phyloP scores from a whole-genome alignment of 225 moss, liverwort and hornwort species.

The Pseudoscleropodium purum region DNA sequence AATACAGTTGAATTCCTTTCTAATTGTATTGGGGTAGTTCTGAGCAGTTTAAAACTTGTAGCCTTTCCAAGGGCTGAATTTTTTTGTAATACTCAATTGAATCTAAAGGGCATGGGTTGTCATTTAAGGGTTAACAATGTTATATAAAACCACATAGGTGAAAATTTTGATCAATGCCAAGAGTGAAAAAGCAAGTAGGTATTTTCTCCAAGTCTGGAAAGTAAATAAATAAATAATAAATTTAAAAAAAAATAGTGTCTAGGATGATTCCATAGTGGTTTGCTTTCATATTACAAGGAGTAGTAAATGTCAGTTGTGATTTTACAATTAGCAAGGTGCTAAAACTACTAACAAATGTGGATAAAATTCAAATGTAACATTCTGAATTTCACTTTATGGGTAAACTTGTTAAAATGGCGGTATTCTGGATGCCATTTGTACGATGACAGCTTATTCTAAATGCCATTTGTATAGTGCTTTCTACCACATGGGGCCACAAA shows the following conservation, averaged over 20 bases:
- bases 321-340: background rate
- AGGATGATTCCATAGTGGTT: background rate
- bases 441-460: no score
- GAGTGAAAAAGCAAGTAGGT: background rate
- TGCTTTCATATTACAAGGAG: rapidly evolving
- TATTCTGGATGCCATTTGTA: no score
- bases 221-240: background rate
- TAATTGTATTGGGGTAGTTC: no score
- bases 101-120: background rate
- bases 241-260: background rate
- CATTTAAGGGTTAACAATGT: background rate
- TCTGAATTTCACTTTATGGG: background rate
- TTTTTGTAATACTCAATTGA: no score
- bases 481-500: no score
- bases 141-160: no score
- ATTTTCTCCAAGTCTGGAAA: no score
- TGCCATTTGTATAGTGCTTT: no score
- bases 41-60: no score
- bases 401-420: no score
- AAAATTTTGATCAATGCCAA: background rate
- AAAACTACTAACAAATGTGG: rapidly evolving
- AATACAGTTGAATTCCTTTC: no score
- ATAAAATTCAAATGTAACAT: background rate
- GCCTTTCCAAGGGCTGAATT: no score
- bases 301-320: background rate